Conservation (phyloP, 345 rosid genomes). For the Rhizophora mangle region DNA sequence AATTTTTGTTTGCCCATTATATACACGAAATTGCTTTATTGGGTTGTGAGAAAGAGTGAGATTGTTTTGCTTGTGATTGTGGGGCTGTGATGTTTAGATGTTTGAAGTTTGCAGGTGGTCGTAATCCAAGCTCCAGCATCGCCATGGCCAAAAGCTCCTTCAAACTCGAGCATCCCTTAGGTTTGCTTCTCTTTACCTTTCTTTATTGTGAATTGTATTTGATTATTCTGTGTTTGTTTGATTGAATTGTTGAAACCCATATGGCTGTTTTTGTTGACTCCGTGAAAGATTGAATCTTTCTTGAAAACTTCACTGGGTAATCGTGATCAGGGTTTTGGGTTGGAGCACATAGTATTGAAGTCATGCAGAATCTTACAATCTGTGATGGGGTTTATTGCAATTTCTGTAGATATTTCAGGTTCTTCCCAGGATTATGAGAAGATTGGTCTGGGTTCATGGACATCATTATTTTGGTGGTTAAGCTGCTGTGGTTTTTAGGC, state of each 20-base stretch:
- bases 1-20: neutral
- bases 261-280: neutral
- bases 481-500: neutral
- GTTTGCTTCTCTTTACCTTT: constrained; percentile 30
- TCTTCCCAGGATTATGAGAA: neutral
- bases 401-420: neutral
- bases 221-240: neutral
- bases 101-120: constrained; percentile 44
- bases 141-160: constrained; percentile 64
- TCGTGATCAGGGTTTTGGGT: neutral
- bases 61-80: neutral
- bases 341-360: neutral
- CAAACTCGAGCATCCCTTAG: constrained; percentile 67
- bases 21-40: neutral
- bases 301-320: neutral
- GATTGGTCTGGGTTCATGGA: neutral
- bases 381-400: neutral
- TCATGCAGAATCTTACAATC: neutral
- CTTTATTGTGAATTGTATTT: neutral
- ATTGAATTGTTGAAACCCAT: neutral
- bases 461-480: neutral
- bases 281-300: constrained; percentile 2
- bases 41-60: neutral
- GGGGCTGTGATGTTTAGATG: constrained; percentile 41
- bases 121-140: constrained; percentile 17